Percentiles rank a stretch among this genome's conserved stretches.
phyloP scores from a whole-genome alignment of 2,329 filamentous ascomycete species.

The Calonectria honghensis region DNA sequence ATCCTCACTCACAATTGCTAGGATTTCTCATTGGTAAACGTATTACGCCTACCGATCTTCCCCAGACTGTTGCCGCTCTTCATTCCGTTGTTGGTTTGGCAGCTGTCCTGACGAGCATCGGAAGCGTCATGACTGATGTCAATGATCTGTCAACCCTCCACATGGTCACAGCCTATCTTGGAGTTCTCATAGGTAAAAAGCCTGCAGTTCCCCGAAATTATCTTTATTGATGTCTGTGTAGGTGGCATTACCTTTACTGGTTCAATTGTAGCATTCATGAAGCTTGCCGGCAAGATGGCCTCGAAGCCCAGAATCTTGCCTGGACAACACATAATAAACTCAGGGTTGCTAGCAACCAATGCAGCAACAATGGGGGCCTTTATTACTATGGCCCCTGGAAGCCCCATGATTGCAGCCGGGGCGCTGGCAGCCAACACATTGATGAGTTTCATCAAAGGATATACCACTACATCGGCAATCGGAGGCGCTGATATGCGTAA shows the following conservation, averaged over 20 bases:
- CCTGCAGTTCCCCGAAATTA: not conserved
- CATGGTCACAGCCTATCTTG: constrained; percentile 89
- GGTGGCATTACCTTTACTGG: constrained; percentile 92
- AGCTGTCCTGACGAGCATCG: constrained; percentile 91
- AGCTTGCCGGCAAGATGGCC: constrained; percentile 88
- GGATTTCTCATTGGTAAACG: constrained; percentile 87
- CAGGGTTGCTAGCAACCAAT: constrained; percentile 83
- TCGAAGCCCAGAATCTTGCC: constrained; percentile 84
- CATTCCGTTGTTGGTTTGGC: constrained; percentile 94
- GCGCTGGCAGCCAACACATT: constrained; percentile 85
- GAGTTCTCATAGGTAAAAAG: constrained; percentile 82
- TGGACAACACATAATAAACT: constrained; percentile 85
- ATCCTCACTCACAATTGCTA: constrained; percentile 44
- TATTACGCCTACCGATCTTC: constrained; percentile 91
- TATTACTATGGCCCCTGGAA: constrained; percentile 86
- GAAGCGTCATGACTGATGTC: constrained; percentile 86
- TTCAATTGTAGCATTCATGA: constrained; percentile 91
- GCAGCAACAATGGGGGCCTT: constrained; percentile 90
- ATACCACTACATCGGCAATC: constrained; percentile 90
- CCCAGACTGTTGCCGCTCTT: constrained; percentile 91
- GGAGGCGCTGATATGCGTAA: constrained; percentile 93
- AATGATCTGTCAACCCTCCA: constrained; percentile 84
- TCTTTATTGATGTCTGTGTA: constrained; percentile 47
- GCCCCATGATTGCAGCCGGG: constrained; percentile 85
- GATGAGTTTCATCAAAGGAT: constrained; percentile 90